Evolutionary conservation across 768 basidiomycete species (phyloP), one percentile per base, ranked within the genome.

Genomic region (Amanita muscaria): DNA sequence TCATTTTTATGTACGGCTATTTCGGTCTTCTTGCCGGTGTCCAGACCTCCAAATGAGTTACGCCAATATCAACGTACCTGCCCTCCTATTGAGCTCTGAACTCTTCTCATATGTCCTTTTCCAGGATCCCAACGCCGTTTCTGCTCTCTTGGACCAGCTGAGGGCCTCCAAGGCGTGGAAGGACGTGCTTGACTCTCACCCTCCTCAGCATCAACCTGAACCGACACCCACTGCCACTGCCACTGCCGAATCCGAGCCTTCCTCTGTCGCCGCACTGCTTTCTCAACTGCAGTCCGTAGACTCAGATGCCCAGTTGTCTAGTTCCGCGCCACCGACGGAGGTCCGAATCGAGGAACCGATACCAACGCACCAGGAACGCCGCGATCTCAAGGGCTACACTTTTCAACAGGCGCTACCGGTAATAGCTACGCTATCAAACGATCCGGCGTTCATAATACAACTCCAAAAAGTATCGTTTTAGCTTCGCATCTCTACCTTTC

Each of bases 371-470:
- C 33, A 46, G 44, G 54, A 50, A 37, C 44, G n/a, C n/a, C 56
- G 68, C 33, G 72, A 80, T 51, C 49, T 72, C 40, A 73, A 68
- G 43, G 60, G 60, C 18, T 63, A 73, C 47, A 72, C 79, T 22
- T 88, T 85, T 57, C 81, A 80, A 51, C 80, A 88, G 52, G 73
- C 85, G 0, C 66, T 90, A 21, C 77, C 83, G 3, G 63, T 70
- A 44, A 56, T 90, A n/a, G 77, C 78, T 7, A 65, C 66, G 43
- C 69, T 89, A 4, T 69, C 76, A 30, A 69, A 73, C 39, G 70
- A 81, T 54, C 65, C 72, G 14, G 51, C 48, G 6, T 75, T 87
- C 46, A 60, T 80, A 29, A 56, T 65, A 19, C 56, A 68, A 14
- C 53, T 88, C 30, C 62, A 61, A 33, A 70, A 74, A 63, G 86